Percentiles rank a stretch among this genome's conserved stretches.
phyloP scores from a whole-genome alignment of 106 monocot species.

The Dactylorhiza incarnata region DNA sequence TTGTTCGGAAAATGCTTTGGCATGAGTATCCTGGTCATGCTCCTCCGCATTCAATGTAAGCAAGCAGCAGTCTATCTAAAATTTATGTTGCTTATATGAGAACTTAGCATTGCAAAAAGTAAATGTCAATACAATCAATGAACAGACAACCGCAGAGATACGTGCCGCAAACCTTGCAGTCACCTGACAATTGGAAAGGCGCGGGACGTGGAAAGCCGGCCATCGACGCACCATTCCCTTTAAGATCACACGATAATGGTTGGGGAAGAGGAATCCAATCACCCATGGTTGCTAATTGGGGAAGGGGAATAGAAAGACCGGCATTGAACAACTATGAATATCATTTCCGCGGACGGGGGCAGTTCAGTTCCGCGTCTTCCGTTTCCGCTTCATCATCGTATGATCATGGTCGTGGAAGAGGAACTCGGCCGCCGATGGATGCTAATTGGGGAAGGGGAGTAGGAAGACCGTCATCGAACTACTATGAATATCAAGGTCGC shows the following conservation, averaged over 20 bases:
- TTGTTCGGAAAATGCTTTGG: slow-evolving; percentile 1
- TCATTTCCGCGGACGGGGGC: too few relatives aligned
- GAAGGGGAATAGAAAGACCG: neutral
- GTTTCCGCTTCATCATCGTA: too few relatives aligned
- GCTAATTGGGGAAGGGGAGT: too few relatives aligned
- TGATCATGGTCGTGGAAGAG: too few relatives aligned
- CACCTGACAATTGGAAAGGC: neutral
- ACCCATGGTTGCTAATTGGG: neutral
- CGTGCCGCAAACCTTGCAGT: neutral
- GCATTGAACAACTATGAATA: neutral
- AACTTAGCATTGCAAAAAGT: neutral
- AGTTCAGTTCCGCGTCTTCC: too few relatives aligned
- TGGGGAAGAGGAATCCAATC: too few relatives aligned
- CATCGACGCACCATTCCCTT: neutral
- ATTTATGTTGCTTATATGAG: neutral
- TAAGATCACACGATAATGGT: too few relatives aligned
- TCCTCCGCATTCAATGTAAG: neutral
- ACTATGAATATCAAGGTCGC: too few relatives aligned
- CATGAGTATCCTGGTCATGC: neutral
- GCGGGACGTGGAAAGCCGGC: neutral
- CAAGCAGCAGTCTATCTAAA: neutral
- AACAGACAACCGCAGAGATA: neutral
- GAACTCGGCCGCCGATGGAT: too few relatives aligned
- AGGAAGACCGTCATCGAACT: too few relatives aligned
- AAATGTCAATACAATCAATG: neutral